Evolutionary conservation across 306 rosid genomes (phyloP), one percentile per base, ranked within the genome.

Genomic region (Fagus sylvatica): DNA sequence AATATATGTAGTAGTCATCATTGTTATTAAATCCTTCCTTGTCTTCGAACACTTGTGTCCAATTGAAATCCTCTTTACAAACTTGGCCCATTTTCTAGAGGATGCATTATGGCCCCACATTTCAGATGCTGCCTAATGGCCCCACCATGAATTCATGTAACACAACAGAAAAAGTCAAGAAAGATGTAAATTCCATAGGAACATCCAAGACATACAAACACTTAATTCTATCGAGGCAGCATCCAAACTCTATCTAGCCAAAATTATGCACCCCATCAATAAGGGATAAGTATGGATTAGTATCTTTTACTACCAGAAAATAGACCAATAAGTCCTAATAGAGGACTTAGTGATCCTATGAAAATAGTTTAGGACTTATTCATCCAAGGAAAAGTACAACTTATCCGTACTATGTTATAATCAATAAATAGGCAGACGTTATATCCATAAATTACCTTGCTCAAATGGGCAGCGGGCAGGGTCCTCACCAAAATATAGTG

Each of bases 401-500:
- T 7, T 61, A 13, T 17, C 19, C 42, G 2, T 33, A 32, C 17
- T 32, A 22, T 55, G 11, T 61, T 61, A 80, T n/a, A 32, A 33
- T 54, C 34, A 41, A 46, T 1, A 36, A 61, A 62, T 17, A 19
- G 6, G 28, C 49, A 71, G 71, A 56, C 42, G 41, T 71, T 22
- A 74, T 62, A 70, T 56, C 78, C 72, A 28, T 73, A 76, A 79
- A 85, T 81, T 84, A 93, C 99, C 98, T 89, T 96, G 99, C 79
- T 96, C 99, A 81, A 91, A 91, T 22, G 98, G 97, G 87, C 84
- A 93, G 15, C 91, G 88, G 22, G 93, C 84, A 73, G 99, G 99
- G 86, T 96, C 98, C 90, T 96, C 99, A 10, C 94, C 94, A 74
- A 96, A 93, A 84, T 96, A 96, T 40, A 80, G 82, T 34, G 96